Evolutionary conservation across 495 filamentous ascomycete species (phyloP).

Genomic region (Cercophora samala): DNA sequence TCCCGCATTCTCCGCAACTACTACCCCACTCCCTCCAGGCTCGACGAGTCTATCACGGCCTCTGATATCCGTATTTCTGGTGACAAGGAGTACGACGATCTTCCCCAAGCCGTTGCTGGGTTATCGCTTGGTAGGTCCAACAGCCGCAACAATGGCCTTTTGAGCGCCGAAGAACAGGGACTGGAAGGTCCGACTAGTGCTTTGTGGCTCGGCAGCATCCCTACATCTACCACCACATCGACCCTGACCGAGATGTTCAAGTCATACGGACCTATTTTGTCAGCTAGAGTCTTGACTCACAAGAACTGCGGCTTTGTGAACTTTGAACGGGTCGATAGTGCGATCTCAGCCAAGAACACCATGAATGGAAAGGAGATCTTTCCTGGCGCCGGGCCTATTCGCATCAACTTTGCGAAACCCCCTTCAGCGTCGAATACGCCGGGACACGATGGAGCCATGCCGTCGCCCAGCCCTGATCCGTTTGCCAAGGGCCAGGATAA

Average conservation of each 20-base stretch:
- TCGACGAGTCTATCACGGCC: slow-evolving; percentile 80
- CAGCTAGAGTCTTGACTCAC: slow-evolving; percentile 89
- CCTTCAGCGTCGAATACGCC: slow-evolving; percentile 84
- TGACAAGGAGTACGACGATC: slow-evolving; percentile 66
- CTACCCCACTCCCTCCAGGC: slow-evolving; percentile 72
- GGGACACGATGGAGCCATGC: slow-evolving; percentile 73
- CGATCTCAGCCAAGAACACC: slow-evolving; percentile 77
- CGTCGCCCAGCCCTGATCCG: slow-evolving; percentile 93
- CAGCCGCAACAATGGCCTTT: slow-evolving; percentile 54
- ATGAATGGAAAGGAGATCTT: slow-evolving; percentile 98
- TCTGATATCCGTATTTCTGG: slow-evolving; percentile 72
- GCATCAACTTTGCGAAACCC: slow-evolving; percentile 96
- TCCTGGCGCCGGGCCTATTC: slow-evolving; percentile 88
- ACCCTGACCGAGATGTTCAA: slow-evolving; percentile 92
- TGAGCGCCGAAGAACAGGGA: slow-evolving; percentile 66
- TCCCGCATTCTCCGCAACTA: slow-evolving; percentile 72
- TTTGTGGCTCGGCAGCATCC: slow-evolving; percentile 95
- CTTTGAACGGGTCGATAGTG: slow-evolving; percentile 85
- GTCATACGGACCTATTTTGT: slow-evolving; percentile 83
- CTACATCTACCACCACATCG: slow-evolving; percentile 92
- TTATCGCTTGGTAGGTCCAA: slow-evolving; percentile 68
- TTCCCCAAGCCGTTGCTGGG: slow-evolving; percentile 69
- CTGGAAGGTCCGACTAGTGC: slow-evolving; percentile 89
- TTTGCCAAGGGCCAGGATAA: slow-evolving; percentile 55
- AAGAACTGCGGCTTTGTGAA: slow-evolving; percentile 99